Conservation (phyloP, 148 eudicot species). For the Vaccinium macrocarpon region DNA sequence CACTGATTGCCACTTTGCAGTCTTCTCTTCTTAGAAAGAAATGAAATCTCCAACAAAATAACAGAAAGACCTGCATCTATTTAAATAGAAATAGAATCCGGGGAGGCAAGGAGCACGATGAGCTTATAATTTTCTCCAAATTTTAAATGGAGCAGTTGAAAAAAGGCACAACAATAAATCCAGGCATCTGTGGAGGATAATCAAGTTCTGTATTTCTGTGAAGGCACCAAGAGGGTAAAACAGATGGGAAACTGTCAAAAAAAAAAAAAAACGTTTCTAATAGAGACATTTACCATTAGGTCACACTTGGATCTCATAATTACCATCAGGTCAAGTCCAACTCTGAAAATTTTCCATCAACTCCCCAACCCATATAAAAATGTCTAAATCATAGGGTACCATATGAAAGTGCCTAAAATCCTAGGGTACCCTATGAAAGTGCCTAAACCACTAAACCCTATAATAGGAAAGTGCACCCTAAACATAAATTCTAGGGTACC, state of each 20-base stretch:
- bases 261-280: no score
- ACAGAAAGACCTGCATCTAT: neutral
- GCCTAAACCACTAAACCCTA: no score
- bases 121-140: neutral
- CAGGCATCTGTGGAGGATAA: neutral
- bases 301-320: no score
- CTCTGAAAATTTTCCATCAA: no score
- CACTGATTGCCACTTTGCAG: neutral
- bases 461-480: no score
- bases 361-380: no score
- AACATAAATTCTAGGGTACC: no score
- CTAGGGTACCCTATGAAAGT: no score
- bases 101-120: neutral
- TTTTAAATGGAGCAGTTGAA: conserved; percentile 2
- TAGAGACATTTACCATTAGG: no score
- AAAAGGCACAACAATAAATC: neutral
- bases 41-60: neutral
- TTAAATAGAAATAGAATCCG: neutral
- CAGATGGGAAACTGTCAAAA: neutral
- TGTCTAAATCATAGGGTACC: no score
- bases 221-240: neutral
- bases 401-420: no score
- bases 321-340: no score
- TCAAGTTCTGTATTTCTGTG: conserved; percentile 7
- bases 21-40: neutral